A percentile compares a stretch with the other conserved stretches of the same genome.
Evolutionary conservation across 495 filamentous ascomycete species (phyloP).

Genomic region (Talaromyces proteolyticus): DNA sequence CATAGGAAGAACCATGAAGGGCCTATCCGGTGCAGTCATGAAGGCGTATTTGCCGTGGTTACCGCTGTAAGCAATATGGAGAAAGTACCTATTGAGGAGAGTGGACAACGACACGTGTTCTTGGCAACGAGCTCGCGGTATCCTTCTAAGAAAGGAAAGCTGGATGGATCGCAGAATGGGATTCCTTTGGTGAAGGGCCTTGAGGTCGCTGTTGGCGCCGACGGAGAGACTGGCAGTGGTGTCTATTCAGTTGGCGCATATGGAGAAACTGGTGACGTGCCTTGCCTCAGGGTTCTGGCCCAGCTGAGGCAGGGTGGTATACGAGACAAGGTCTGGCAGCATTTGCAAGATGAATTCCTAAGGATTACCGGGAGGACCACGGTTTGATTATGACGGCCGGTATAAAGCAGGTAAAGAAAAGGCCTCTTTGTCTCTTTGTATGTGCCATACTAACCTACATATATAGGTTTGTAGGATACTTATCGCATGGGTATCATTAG

Average conservation of each 20-base stretch:
- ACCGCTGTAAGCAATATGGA: neutral
- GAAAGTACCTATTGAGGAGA: slow-evolving; percentile 1
- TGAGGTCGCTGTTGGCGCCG: slow-evolving; percentile 18
- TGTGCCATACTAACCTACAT: too few species aligned
- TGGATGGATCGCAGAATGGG: slow-evolving; percentile 14
- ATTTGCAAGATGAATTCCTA: slow-evolving; percentile 41
- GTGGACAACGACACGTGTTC: slow-evolving; percentile 15
- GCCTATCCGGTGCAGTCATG: slow-evolving; percentile 2
- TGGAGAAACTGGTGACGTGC: slow-evolving; percentile 23
- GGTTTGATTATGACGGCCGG: too few species aligned
- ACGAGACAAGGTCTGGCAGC: slow-evolving; percentile 37
- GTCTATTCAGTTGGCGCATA: slow-evolving; percentile 43
- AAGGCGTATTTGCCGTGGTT: slow-evolving; percentile 1
- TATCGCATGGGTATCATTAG: too few species aligned
- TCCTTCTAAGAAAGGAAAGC: neutral
- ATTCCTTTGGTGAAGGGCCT: slow-evolving; percentile 13
- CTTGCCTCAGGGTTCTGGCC: slow-evolving; percentile 21
- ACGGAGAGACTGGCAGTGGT: slow-evolving; percentile 42
- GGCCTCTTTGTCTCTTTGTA: too few species aligned
- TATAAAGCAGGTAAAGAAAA: too few species aligned
- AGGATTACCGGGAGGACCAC: neutral
- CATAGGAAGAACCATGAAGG: slow-evolving; percentile 5
- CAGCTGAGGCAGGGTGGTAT: slow-evolving; percentile 29
- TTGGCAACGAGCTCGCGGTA: slow-evolving; percentile 9
- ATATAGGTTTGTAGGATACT: too few species aligned